A percentile compares a stretch with the other conserved stretches of the same genome.
Conservation (phyloP, 345 rosid genomes). For the Dipteronia sinensis region DNA sequence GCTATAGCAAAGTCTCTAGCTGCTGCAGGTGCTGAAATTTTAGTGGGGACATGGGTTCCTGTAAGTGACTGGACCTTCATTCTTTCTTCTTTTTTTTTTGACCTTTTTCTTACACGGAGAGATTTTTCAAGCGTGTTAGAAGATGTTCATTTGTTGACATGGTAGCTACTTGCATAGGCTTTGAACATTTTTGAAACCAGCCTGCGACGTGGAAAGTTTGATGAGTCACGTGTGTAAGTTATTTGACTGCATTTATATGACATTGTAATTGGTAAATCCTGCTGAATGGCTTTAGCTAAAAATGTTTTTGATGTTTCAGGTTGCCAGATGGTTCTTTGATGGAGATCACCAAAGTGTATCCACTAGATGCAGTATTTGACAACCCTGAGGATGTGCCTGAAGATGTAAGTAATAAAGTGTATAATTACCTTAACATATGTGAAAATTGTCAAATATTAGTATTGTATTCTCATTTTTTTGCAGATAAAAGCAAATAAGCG, state of each 20-base stretch:
- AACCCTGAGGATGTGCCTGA: slow-evolving; percentile 83
- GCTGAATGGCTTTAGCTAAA: slow-evolving; percentile 19
- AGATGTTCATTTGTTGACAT: slow-evolving; percentile 19
- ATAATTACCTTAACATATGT: neutral
- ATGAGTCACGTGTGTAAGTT: slow-evolving; percentile 88
- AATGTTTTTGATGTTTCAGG: slow-evolving; percentile 38
- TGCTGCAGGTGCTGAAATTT: slow-evolving; percentile 97
- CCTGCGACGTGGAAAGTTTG: slow-evolving; percentile 92
- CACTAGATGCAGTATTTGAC: slow-evolving; percentile 92
- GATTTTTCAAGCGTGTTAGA: neutral
- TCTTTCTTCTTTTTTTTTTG: neutral
- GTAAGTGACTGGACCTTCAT: slow-evolving; percentile 45
- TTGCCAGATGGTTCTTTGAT: slow-evolving; percentile 91
- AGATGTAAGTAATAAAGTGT: slow-evolving; percentile 77
- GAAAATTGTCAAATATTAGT: slow-evolving; percentile 8
- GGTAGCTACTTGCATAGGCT: slow-evolving; percentile 56
- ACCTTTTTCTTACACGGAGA: neutral
- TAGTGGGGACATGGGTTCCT: slow-evolving; percentile 99
- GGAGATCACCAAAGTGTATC: slow-evolving; percentile 90
- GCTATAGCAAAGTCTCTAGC: slow-evolving; percentile 98
- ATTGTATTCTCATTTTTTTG: slow-evolving; percentile 13
- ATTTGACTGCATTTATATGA: slow-evolving; percentile 14
- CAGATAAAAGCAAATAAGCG: slow-evolving; percentile 86
- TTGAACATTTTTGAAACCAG: slow-evolving; percentile 94
- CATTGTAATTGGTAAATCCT: neutral